Base-by-base conservation (phyloP, 495 filamentous ascomycete species). In the Penicillium coffeae region DNA sequence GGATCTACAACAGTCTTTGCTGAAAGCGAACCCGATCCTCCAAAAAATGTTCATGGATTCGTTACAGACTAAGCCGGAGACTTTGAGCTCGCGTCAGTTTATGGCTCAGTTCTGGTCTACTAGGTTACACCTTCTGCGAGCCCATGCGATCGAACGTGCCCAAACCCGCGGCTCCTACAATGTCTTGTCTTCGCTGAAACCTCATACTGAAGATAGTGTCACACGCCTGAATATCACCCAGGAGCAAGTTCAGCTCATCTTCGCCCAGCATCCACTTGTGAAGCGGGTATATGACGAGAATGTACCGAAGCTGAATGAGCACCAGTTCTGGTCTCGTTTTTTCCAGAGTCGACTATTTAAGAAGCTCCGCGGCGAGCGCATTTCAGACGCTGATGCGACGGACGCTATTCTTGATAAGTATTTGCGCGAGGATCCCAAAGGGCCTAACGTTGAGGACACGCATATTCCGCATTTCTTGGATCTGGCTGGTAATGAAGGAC, bases 21-120 rank as follows among this genome's bases (percentile, higher is more conserved):
- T 97, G 55, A 87, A 86, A 54, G 77, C 86, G 14, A 83, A 92
- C 65, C 71, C 81, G 9, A 74, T 73, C 0, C 76, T 98, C 13
- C 79, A 82, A 36, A 78, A 83, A 54, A 92, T 88, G 50, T 95
- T 95, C 64, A 80, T 84, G 66, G 88, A 96, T 55, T 82, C 88
- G 0, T 66, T 86, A 21, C 72, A 77, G 22, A 85, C 84, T 4
- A 94, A 92, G 56, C 88, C 90, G 2, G 86, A 90, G 3, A 84
- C 86, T 1, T 80, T 97, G 48, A 81, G 84, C 0, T 80, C 86
- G 14, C 73, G 77, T 0, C 80, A 89, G 51, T 95, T 96, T 61
- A 86, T 88, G 52, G 72, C 82, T 1, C 92, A 94, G 63, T 98
- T 98, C 72, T 98, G 93, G 93, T 86, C 89, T 2, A 85, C 86